A percentile compares a stretch with the other conserved stretches of the same genome.
Conservation (phyloP, 371 early-diverging fungal species). For the Aphelidium insulamus region DNA sequence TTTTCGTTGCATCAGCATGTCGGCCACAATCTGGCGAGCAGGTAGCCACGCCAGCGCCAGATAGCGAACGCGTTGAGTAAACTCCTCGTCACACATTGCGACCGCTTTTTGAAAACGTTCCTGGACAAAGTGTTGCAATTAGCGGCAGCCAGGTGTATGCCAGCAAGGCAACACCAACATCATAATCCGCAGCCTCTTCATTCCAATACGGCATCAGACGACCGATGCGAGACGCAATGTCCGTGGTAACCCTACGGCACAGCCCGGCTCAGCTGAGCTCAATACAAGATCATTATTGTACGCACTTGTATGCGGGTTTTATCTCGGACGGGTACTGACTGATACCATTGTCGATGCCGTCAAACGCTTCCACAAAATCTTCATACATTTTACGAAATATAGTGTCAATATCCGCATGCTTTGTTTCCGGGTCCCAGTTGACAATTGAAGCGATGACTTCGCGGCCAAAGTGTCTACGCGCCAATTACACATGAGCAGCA, state of each 20-base stretch:
- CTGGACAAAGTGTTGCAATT: slow-evolving; percentile 1
- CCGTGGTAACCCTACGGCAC: slow-evolving; percentile 65
- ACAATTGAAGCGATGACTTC: slow-evolving; percentile 43
- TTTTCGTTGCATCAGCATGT: slow-evolving; percentile 7
- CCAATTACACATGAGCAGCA: slow-evolving; percentile 13
- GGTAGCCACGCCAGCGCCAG: slow-evolving; percentile 62
- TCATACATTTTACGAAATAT: slow-evolving; percentile 63
- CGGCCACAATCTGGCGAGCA: slow-evolving; percentile 56
- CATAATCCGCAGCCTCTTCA: slow-evolving; percentile 39
- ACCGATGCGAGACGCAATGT: slow-evolving; percentile 48
- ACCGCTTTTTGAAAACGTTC: slow-evolving; percentile 44
- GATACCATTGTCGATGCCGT: slow-evolving; percentile 83
- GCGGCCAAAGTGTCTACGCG: slow-evolving; percentile 53
- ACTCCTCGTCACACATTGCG: slow-evolving; percentile 49
- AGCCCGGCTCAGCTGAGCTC: too few species aligned
- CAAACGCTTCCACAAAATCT: slow-evolving; percentile 49
- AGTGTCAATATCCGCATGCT: slow-evolving; percentile 25
- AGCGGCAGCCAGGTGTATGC: not conserved
- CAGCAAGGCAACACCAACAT: slow-evolving; percentile 12
- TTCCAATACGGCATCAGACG: slow-evolving; percentile 88
- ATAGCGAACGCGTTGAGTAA: slow-evolving; percentile 36
- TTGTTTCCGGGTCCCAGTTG: slow-evolving; percentile 13
- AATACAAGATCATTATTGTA: too few species aligned
- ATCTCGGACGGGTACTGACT: slow-evolving; percentile 51
- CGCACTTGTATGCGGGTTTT: slow-evolving; percentile 50